Evolutionary conservation across 163 green algal genomes (phyloP).

Genomic region (Scenedesmus sp.): DNA sequence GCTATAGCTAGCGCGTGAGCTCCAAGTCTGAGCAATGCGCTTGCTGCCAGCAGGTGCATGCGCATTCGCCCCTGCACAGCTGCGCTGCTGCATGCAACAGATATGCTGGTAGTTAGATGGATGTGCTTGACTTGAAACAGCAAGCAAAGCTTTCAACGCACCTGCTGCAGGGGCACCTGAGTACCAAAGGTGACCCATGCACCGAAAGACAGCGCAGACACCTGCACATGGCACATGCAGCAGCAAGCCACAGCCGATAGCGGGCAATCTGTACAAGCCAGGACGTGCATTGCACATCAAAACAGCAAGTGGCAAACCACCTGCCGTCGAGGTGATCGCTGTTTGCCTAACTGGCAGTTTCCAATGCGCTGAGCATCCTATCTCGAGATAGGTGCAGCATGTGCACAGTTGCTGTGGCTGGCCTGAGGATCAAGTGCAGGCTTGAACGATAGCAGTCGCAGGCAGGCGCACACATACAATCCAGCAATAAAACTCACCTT

Average conservation of each 20-base stretch:
- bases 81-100: background rate
- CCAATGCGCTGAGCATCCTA: too few species aligned
- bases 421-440: background rate
- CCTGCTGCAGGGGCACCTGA: constrained; percentile 62
- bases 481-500: constrained; percentile 53
- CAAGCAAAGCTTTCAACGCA: background rate
- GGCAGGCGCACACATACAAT: background rate
- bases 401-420: background rate
- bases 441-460: background rate
- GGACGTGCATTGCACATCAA: background rate
- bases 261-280: background rate
- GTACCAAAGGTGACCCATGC: constrained; percentile 80
- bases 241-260: background rate
- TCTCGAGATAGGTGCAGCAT: too few species aligned
- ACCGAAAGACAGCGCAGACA: constrained; percentile 76
- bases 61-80: background rate
- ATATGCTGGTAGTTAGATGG: background rate
- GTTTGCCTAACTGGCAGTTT: too few species aligned
- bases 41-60: background rate
- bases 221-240: constrained; percentile 55
- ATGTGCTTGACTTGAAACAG: background rate
- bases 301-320: background rate
- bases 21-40: too few species aligned
- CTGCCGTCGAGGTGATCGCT: too few species aligned
- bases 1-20: too few species aligned